Evolutionary conservation across 331 rosid genomes (phyloP).

Genomic region (Rhamnella rubrinervis): DNA sequence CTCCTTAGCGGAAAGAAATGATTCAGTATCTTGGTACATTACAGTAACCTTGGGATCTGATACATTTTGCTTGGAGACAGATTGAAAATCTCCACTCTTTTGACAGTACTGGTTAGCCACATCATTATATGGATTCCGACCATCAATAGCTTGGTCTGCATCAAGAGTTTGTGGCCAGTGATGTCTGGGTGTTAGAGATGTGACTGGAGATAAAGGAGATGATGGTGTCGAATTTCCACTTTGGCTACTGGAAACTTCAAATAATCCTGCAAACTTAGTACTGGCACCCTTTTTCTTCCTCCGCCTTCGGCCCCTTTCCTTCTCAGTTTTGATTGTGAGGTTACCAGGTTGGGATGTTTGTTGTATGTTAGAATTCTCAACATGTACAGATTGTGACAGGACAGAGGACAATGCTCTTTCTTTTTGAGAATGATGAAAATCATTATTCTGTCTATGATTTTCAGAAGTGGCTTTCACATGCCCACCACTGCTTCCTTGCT

Average conservation of each 20-base stretch:
- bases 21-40: conserved; percentile 16
- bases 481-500: conserved; percentile 27
- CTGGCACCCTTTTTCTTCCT: conserved; percentile 65
- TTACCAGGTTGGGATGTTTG: conserved; percentile 45
- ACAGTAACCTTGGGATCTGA: conserved; percentile 29
- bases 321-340: conserved; percentile 68
- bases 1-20: conserved; percentile 33
- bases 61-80: conserved; percentile 31
- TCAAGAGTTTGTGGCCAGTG: conserved; percentile 51
- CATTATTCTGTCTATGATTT: conserved; percentile 26
- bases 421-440: conserved; percentile 35
- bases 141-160: conserved; percentile 47
- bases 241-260: conserved; percentile 94
- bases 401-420: conserved; percentile 36
- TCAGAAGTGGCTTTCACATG: conserved; percentile 32
- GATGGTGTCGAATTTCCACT: conserved; percentile 98
- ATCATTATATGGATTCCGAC: conserved; percentile 31
- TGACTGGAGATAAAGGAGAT: conserved; percentile 73
- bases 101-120: conserved; percentile 29
- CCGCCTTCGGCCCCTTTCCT: conserved; percentile 64
- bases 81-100: conserved; percentile 28
- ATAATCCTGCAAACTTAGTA: conserved; percentile 46
- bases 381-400: conserved; percentile 25
- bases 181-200: conserved; percentile 45
- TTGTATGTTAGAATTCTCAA: conserved; percentile 35